Evolutionary conservation across 169 alveolate genomes (phyloP), one percentile per base, ranked within the genome.

Genomic region (Amoebophrya sp.): DNA sequence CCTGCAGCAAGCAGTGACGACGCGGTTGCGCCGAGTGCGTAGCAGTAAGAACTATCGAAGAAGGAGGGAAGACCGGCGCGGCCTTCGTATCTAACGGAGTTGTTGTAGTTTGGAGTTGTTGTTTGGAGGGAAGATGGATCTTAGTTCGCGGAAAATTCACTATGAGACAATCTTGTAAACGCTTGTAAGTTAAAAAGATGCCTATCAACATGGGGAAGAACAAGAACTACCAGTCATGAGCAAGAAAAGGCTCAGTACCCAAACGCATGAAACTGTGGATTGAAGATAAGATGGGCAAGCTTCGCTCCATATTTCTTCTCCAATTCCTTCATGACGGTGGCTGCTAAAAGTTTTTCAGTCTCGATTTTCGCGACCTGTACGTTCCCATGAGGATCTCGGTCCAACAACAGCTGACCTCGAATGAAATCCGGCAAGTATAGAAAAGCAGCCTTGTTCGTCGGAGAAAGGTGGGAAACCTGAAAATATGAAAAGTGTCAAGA

Each of bases 341-440:
- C 96, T 38, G 98, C 97, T 90, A 99, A 93, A 90, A 99, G 96
- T 89, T 98, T 96, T 95, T 99, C 99, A 0, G 99, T 98, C 93
- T 99, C 99, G 41, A 99, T 98, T 95, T 98, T 98, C n/a, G 99
- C 99, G 38, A 99, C 99, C 95, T 94, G 40, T 14, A 99, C 99
- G 94, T 98, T 98, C 26, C 99, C 99, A 90, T 98, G 99, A 12
- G 99, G 99, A 94, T 98, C 99, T 90, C 99, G 96, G 95, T 98
- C 99, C 93, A 98, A 95, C 77, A 98, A 95, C 34, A 99, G 96
- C 95, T 98, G 98, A 78, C 98, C 99, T 12, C 98, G 97, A 40
- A 98, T 98, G 89, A 95, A 94, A 89, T 95, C 96, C 0, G 99
- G 99, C 93, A 97, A 94, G 78, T 94, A 95, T 55, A 95, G 96